Percentiles rank a stretch among this genome's conserved stretches.
Evolutionary conservation across 768 basidiomycete species (phyloP).

Genomic region (Dacryopinax spathularia): DNA sequence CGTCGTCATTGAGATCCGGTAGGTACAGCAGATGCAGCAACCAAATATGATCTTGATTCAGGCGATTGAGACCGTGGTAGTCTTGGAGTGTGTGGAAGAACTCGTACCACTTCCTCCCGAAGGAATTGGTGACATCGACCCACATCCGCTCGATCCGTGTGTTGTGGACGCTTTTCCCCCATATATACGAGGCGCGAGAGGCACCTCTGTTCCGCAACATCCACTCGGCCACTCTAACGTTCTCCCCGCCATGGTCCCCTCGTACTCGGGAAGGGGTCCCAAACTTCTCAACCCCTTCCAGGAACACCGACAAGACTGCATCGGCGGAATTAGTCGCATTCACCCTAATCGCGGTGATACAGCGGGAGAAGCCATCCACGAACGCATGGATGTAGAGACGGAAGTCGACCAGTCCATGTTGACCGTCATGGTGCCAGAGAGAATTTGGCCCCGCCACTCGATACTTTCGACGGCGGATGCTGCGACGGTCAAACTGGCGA

Average conservation of each 20-base stretch:
- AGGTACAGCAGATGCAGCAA: constrained; percentile 28
- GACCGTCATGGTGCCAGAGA: constrained; percentile 13
- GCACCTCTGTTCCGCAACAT: constrained; percentile 13
- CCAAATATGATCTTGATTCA: constrained; percentile 26
- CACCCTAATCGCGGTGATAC: constrained; percentile 1
- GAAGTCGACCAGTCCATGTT: constrained; percentile 13
- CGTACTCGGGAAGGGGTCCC: constrained; percentile 21
- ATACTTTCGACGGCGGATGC: constrained; percentile 8
- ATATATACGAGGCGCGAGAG: constrained; percentile 15
- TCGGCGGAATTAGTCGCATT: constrained; percentile 7
- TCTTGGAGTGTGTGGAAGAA: background rate
- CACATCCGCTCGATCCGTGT: constrained; percentile 15
- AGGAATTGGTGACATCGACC: constrained; percentile 14
- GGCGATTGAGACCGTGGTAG: background rate
- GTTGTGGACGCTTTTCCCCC: constrained; percentile 18
- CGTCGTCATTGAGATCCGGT: too few species aligned
- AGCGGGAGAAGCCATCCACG: constrained; percentile 11
- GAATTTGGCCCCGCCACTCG: constrained; percentile 5
- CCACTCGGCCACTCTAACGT: constrained; percentile 12
- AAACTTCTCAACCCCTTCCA: constrained; percentile 13
- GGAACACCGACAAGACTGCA: constrained; percentile 27
- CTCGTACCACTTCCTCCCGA: constrained; percentile 12
- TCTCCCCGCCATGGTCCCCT: constrained; percentile 16
- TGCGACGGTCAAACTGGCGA: constrained; percentile 7
- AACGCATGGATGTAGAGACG: constrained; percentile 16